These are phyloP conservation scores for Talaromyces pinophilus DNA, from an alignment of 2,329 filamentous ascomycete genomes.

Conservation along the genomic window DNA sequence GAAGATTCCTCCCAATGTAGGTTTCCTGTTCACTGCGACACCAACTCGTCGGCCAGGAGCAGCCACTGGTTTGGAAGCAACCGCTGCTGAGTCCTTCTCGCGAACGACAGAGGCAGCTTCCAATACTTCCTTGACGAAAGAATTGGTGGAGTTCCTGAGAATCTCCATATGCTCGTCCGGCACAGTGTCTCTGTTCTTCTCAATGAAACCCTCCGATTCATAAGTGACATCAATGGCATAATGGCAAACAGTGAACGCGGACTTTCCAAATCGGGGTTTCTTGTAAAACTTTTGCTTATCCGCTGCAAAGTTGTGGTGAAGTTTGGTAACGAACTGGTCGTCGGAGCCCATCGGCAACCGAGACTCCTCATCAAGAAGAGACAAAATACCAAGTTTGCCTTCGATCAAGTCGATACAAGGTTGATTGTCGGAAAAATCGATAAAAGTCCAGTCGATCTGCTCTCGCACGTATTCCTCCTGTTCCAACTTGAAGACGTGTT, in stretches of 20 bases:
- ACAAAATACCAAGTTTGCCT: conserved; percentile 89
- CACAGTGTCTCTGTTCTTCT: conserved; percentile 98
- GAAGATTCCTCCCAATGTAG: conserved; percentile 96
- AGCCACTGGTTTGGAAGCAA: conserved; percentile 72
- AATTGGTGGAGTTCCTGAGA: conserved; percentile 77
- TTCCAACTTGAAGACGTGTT: conserved; percentile 98
- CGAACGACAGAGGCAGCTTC: conserved; percentile 82
- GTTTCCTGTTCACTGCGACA: conserved; percentile 91
- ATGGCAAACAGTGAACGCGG: conserved; percentile 95
- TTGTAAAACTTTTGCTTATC: conserved; percentile 98
- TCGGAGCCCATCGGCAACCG: conserved; percentile 95
- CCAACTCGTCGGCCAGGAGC: conserved; percentile 79
- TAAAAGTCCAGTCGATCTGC: conserved; percentile 98
- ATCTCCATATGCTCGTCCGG: conserved; percentile 98
- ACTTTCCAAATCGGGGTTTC: conserved; percentile 97
- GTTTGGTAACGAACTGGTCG: conserved; percentile 92
- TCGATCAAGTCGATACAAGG: conserved; percentile 98
- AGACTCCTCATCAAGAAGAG: conserved; percentile 93
- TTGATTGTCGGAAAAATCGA: conserved; percentile 99
- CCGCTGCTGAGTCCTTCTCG: conserved; percentile 74
- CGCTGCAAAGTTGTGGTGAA: conserved; percentile 87
- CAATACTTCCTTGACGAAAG: conserved; percentile 80
- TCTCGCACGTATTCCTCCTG: conserved; percentile 97
- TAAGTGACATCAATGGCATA: conserved; percentile 98
- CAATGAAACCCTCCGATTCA: conserved; percentile 97